phyloP scores from a whole-genome alignment of 805 yeast species.

The Metschnikowia henanensis region DNA sequence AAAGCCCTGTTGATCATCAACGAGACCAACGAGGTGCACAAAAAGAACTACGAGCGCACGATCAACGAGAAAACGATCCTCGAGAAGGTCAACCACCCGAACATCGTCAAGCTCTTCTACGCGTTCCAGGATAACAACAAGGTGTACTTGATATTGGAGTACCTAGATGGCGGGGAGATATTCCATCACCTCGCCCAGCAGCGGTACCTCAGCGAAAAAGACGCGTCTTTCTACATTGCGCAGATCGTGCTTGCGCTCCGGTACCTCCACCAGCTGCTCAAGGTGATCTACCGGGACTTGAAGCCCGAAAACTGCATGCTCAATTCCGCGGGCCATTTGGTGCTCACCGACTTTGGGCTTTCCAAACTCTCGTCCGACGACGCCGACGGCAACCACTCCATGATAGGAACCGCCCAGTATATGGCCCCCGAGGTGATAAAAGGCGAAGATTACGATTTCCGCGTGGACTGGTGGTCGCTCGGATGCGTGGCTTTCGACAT shows the following conservation, averaged over 20 bases:
- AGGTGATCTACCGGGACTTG: slow-evolving; percentile 43
- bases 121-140: slow-evolving; percentile 81
- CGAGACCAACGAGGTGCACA: slow-evolving; percentile 23
- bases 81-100: slow-evolving; percentile 67
- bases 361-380: slow-evolving; percentile 38
- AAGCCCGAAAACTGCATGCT: slow-evolving; percentile 49
- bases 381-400: slow-evolving; percentile 45
- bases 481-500: slow-evolving; percentile 82
- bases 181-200: slow-evolving; percentile 58
- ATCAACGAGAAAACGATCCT: slow-evolving; percentile 77
- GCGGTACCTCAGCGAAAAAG: slow-evolving; percentile 19
- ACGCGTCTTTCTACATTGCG: slow-evolving; percentile 21
- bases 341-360: slow-evolving; percentile 45
- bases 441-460: slow-evolving; percentile 74
- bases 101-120: slow-evolving; percentile 77
- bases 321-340: slow-evolving; percentile 40
- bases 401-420: slow-evolving; percentile 79
- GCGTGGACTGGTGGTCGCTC: slow-evolving; percentile 92
- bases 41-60: slow-evolving; percentile 61
- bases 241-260: slow-evolving; percentile 20
- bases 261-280: slow-evolving; percentile 25
- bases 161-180: slow-evolving; percentile 87
- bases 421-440: slow-evolving; percentile 89
- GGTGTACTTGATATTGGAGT: slow-evolving; percentile 74
- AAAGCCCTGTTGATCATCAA: slow-evolving; percentile 75